Evolutionary conservation across 345 rosid genomes (phyloP), one percentile per base, ranked within the genome.

Genomic region (Citropsis articulata): DNA sequence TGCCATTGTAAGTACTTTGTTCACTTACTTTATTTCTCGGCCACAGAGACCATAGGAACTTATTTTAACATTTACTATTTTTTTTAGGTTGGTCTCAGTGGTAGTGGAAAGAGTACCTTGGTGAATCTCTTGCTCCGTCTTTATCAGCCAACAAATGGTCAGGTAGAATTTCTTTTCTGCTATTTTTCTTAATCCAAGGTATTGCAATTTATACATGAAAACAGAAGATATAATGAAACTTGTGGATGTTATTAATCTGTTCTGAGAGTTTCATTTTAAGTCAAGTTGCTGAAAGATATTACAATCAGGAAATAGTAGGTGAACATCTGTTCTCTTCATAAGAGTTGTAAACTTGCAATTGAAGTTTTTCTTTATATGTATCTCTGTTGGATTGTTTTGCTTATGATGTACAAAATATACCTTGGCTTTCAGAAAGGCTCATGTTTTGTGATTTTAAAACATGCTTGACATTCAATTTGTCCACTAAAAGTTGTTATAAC

Each of bases 71-170:
- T 68, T 31, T 69, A 66, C 72, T 61, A 77, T 78, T 80, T 73
- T 83, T 81, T 74, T 78, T 77, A 95, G 99, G 99, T 88, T 83
- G 98, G 99, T 80, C 96, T 95, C 35, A 95, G 99, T 82, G 99
- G 99, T 73, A 95, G 98, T 82, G 99, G 99, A 81, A 95, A 93
- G 80, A 95, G 99, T 89, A 91, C 98, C 65, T 33, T 95, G 77
- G 97, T 95, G 79, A 93, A 80, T 89, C 94, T 95, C 48, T 83
- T 93, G 89, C 93, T 93, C 55, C 97, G 89, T 71, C 93, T 93
- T 57, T 95, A 93, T 80, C 91, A 92, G 82, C 99, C 99, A 81
- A 90, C 91, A 68, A 64, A 82, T 74, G 98, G 99, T 73, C 96
- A 93, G 97, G 99, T 95, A 82, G 76, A 75, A 72, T 19, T 55